phyloP scores from a whole-genome alignment of 345 rosid species.

The Gynandropsis gynandra region DNA sequence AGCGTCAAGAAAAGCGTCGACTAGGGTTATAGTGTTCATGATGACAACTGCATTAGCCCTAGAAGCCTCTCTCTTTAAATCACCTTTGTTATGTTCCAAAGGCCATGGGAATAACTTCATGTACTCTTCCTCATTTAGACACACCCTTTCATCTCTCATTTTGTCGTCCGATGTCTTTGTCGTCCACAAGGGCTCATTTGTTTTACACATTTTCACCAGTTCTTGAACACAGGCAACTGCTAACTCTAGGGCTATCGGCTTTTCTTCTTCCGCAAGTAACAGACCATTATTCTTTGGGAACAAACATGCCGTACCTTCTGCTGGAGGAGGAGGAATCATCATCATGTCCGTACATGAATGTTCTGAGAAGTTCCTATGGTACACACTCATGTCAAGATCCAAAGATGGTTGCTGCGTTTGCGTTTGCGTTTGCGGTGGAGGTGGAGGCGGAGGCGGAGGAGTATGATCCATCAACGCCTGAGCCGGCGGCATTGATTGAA shows the following conservation, averaged over 20 bases:
- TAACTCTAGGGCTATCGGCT: slow-evolving; percentile 54
- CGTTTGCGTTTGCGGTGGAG: slow-evolving; percentile 26
- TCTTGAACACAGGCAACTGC: slow-evolving; percentile 65
- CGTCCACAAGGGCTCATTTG: slow-evolving; percentile 65
- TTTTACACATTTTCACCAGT: slow-evolving; percentile 56
- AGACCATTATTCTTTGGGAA: slow-evolving; percentile 36
- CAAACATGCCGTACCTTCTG: slow-evolving; percentile 24
- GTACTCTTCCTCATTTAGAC: slow-evolving; percentile 62
- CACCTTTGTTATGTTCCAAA: slow-evolving; percentile 29
- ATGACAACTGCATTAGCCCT: slow-evolving; percentile 67
- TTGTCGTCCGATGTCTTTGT: slow-evolving; percentile 27
- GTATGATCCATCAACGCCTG: slow-evolving; percentile 35
- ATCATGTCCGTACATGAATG: slow-evolving; percentile 41
- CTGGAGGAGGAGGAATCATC: slow-evolving; percentile 35
- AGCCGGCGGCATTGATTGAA: slow-evolving; percentile 38
- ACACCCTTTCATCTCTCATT: slow-evolving; percentile 28
- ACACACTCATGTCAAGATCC: slow-evolving; percentile 72
- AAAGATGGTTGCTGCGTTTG: slow-evolving; percentile 42
- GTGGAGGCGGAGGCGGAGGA: slow-evolving; percentile 31
- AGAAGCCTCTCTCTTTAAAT: slow-evolving; percentile 60
- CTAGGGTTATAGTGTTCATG: slow-evolving; percentile 80
- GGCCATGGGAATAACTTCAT: slow-evolving; percentile 63
- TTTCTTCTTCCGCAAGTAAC: slow-evolving; percentile 59
- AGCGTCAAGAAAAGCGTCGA: slow-evolving; percentile 72
- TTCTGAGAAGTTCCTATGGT: slow-evolving; percentile 41